Evolutionary conservation across 2,329 filamentous ascomycete genomes (phyloP).

Genomic region (Penicillium sp.): DNA sequence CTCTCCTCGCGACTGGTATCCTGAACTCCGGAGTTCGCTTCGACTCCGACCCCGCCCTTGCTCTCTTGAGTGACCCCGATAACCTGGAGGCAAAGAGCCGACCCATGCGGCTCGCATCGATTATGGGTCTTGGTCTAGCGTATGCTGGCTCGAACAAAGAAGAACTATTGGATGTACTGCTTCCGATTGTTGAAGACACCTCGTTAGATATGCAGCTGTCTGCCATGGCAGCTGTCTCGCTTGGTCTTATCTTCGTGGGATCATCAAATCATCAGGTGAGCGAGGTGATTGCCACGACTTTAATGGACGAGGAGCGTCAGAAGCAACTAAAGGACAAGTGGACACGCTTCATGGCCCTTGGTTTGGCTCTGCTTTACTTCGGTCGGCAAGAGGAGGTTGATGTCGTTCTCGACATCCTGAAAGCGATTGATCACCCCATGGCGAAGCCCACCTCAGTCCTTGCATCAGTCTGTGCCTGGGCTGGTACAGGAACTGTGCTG

Average conservation of each 20-base stretch:
- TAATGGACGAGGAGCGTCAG: slow-evolving; percentile 90
- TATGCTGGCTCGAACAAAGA: slow-evolving; percentile 95
- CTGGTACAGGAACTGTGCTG: slow-evolving; percentile 91
- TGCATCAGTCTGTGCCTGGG: slow-evolving; percentile 96
- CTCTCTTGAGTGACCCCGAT: slow-evolving; percentile 76
- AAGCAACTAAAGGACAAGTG: slow-evolving; percentile 95
- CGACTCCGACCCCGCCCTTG: slow-evolving; percentile 87
- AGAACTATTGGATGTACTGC: slow-evolving; percentile 77
- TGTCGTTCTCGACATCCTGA: slow-evolving; percentile 92
- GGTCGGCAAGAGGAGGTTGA: slow-evolving; percentile 98
- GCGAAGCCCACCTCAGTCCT: slow-evolving; percentile 92
- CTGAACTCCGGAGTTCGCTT: slow-evolving; percentile 89
- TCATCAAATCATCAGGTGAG: slow-evolving; percentile 89
- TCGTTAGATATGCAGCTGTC: slow-evolving; percentile 90
- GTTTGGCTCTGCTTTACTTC: slow-evolving; percentile 90
- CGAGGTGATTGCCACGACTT: slow-evolving; percentile 85
- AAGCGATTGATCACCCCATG: slow-evolving; percentile 96
- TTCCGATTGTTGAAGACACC: slow-evolving; percentile 85
- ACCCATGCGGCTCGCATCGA: slow-evolving; percentile 75
- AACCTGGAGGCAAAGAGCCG: slow-evolving; percentile 78
- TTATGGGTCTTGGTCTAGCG: slow-evolving; percentile 93
- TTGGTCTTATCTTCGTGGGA: slow-evolving; percentile 89
- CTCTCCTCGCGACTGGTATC: slow-evolving; percentile 89
- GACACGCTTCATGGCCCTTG: slow-evolving; percentile 94
- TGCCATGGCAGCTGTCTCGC: slow-evolving; percentile 89